These are phyloP conservation scores for Fusarium nanum DNA, from an alignment of 2,329 filamentous ascomycete genomes.

Conservation along the genomic window DNA sequence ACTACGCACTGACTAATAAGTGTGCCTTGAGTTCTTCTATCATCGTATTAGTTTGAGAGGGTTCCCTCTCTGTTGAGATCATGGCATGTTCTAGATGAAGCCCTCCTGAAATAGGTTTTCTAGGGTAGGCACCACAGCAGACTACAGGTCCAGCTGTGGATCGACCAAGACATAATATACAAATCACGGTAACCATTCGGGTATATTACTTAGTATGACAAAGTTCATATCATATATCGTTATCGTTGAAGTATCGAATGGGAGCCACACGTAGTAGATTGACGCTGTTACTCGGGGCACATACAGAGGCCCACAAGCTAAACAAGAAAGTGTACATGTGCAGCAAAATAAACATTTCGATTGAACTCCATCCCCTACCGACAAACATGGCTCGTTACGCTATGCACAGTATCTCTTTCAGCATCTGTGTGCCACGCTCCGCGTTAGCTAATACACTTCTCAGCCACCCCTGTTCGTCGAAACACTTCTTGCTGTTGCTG, in stretches of 20 bases:
- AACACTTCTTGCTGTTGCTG: conserved; percentile 35
- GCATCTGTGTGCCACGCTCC: conserved; percentile 6
- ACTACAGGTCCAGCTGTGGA: neutral
- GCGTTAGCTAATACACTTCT: conserved; percentile 20
- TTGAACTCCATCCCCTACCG: conserved; percentile 9
- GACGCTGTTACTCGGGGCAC: neutral
- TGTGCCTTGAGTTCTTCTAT: neutral
- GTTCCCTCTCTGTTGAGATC: neutral
- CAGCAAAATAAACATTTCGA: neutral
- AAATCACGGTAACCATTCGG: neutral
- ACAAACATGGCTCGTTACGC: conserved; percentile 7
- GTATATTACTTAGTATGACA: neutral
- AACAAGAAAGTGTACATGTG: neutral
- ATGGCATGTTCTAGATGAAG: neutral
- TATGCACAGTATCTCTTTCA: conserved; percentile 6
- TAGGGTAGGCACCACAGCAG: neutral
- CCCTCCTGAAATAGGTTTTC: neutral
- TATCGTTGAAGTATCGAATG: neutral
- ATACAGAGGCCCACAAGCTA: neutral
- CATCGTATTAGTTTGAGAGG: neutral
- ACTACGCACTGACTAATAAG: neutral
- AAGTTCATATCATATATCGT: neutral
- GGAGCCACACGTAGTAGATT: neutral
- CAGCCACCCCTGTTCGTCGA: conserved; percentile 44
- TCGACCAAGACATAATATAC: too few species aligned